These are phyloP conservation scores for Sporothrix humicola DNA, from an alignment of 2,329 filamentous ascomycete species.

Conservation along the genomic window DNA sequence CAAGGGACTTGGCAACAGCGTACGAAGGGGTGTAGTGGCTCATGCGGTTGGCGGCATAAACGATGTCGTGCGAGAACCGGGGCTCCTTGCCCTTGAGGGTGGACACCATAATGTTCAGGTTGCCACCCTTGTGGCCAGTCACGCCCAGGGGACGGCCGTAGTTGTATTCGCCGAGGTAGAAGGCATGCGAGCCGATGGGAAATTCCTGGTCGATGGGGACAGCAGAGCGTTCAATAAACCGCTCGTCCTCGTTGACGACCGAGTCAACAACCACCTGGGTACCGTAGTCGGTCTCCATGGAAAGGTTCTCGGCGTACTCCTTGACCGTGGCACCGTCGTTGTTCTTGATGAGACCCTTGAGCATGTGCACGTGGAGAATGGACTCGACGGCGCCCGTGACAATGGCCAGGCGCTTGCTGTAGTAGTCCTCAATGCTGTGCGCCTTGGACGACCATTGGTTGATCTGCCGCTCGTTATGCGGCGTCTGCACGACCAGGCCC, in stretches of 20 bases:
- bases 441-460: slow-evolving; percentile 85
- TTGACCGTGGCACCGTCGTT: slow-evolving; percentile 91
- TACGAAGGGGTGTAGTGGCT: slow-evolving; percentile 86
- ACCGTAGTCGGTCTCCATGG: slow-evolving; percentile 88
- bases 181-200: slow-evolving; percentile 78
- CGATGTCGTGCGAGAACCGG: slow-evolving; percentile 80
- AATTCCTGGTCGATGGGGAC: slow-evolving; percentile 91
- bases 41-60: slow-evolving; percentile 68
- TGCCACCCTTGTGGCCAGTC: slow-evolving; percentile 70
- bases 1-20: slow-evolving; percentile 80
- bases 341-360: slow-evolving; percentile 88
- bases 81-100: slow-evolving; percentile 73
- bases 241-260: slow-evolving; percentile 86
- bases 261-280: slow-evolving; percentile 88
- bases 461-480: slow-evolving; percentile 77
- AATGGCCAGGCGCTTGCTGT: slow-evolving; percentile 89
- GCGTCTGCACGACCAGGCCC: slow-evolving; percentile 68
- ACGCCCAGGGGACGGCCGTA: slow-evolving; percentile 92
- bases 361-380: slow-evolving; percentile 88
- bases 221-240: slow-evolving; percentile 90
- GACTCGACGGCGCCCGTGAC: slow-evolving; percentile 86
- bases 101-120: slow-evolving; percentile 79
- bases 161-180: slow-evolving; percentile 92
- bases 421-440: slow-evolving; percentile 79
- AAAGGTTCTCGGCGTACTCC: slow-evolving; percentile 85